Percentiles rank a stretch among this genome's conserved stretches.
These are phyloP conservation scores for Metschnikowia aberdeeniae DNA, from an alignment of 805 yeast species.

Conservation along the genomic window DNA sequence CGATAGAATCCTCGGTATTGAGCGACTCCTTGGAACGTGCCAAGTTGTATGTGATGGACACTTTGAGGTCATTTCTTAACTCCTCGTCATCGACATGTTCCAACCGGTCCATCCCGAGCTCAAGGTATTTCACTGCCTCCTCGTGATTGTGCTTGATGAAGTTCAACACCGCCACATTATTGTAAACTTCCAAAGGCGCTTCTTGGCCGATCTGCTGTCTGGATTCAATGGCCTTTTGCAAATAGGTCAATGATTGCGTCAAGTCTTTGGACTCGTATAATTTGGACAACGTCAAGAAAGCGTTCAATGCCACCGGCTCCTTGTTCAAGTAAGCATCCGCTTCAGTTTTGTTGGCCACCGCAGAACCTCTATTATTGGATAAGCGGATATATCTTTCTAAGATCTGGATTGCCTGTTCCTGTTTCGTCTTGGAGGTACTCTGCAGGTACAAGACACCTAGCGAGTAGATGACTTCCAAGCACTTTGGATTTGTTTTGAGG, in stretches of 20 bases:
- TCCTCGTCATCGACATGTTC: slow-evolving; percentile 33
- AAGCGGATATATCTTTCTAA: slow-evolving; percentile 69
- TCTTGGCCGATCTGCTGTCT: slow-evolving; percentile 40
- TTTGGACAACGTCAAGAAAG: slow-evolving; percentile 63
- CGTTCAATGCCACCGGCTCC: slow-evolving; percentile 60
- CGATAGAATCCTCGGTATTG: slow-evolving; percentile 31
- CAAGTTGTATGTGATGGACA: slow-evolving; percentile 53
- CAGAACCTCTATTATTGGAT: slow-evolving; percentile 46
- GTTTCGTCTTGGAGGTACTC: slow-evolving; percentile 35
- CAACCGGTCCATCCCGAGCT: slow-evolving; percentile 42
- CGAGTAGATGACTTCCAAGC: slow-evolving; percentile 69
- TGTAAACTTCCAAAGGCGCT: slow-evolving; percentile 58
- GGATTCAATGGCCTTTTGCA: slow-evolving; percentile 58
- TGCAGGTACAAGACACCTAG: slow-evolving; percentile 72
- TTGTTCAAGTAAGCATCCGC: slow-evolving; percentile 28
- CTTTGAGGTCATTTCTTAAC: slow-evolving; percentile 26
- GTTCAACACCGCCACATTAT: slow-evolving; percentile 82
- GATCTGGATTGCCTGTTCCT: slow-evolving; percentile 53
- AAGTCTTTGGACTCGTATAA: slow-evolving; percentile 65
- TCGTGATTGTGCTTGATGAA: slow-evolving; percentile 59
- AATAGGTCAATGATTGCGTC: slow-evolving; percentile 60
- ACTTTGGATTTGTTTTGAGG: slow-evolving; percentile 59
- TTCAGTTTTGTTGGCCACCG: slow-evolving; percentile 21
- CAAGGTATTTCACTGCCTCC: slow-evolving; percentile 55
- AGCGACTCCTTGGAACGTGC: slow-evolving; percentile 69